Evolutionary conservation across 108 stramenopile genomes (phyloP).

Genomic region (Skeletonema menzelii): DNA sequence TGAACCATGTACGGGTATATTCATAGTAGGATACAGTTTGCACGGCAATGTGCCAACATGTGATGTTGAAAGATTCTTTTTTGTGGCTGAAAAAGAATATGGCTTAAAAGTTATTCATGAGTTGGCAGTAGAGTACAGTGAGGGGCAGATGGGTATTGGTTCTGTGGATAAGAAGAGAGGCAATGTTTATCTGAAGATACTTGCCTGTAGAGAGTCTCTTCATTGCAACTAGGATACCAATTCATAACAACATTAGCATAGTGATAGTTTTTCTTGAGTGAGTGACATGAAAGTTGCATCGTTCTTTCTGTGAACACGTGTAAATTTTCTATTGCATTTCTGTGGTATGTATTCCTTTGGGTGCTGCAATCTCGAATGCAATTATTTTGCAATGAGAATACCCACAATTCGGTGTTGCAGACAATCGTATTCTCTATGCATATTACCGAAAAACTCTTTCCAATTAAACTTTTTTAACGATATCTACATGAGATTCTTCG

Average conservation of each 20-base stretch:
- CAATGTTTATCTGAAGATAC: constrained; percentile 10
- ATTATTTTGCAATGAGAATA: too few species aligned
- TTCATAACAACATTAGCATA: too few species aligned
- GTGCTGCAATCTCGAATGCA: too few species aligned
- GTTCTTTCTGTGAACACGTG: too few species aligned
- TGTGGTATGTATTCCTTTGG: too few species aligned
- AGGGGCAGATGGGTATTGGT: constrained; percentile 13
- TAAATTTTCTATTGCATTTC: too few species aligned
- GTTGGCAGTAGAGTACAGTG: constrained; percentile 1
- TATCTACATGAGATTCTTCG: neutral
- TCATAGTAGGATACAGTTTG: constrained; percentile 41
- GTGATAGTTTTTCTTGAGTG: too few species aligned
- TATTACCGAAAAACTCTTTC: neutral
- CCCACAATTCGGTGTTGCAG: too few species aligned
- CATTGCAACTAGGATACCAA: too few species aligned
- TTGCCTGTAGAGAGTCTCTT: neutral
- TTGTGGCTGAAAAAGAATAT: neutral
- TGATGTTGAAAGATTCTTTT: constrained; percentile 30
- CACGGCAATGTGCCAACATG: constrained; percentile 33
- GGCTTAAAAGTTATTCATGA: constrained; percentile 6
- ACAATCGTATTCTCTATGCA: neutral
- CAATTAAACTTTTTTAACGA: neutral
- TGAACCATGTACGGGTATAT: constrained; percentile 4
- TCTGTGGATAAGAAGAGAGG: constrained; percentile 1
- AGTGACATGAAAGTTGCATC: too few species aligned